Evolutionary conservation across 768 basidiomycete genomes (phyloP).

Genomic region (Termitomyces sp.): DNA sequence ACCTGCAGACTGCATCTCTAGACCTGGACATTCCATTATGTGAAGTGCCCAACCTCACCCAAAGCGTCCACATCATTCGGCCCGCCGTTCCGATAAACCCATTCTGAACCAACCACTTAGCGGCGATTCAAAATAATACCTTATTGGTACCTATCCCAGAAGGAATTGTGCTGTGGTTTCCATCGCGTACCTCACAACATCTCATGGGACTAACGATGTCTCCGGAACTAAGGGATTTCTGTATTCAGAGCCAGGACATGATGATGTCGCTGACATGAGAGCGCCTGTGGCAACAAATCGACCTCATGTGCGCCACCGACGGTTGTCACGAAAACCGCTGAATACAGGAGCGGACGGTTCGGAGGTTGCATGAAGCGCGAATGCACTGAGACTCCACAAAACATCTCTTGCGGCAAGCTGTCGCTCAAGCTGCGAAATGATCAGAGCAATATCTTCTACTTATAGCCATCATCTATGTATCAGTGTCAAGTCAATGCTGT

Average conservation of each 20-base stretch:
- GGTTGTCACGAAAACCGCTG: constrained; percentile 52
- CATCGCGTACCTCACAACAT: neutral
- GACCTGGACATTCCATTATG: too few relatives aligned
- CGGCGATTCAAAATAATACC: neutral
- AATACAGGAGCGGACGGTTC: constrained; percentile 50
- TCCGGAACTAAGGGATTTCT: neutral
- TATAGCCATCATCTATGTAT: constrained; percentile 24
- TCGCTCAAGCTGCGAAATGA: constrained; percentile 44
- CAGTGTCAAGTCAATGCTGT: neutral
- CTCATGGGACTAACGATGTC: neutral
- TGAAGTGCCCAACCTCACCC: neutral
- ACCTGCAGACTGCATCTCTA: neutral
- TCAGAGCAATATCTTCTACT: constrained; percentile 58
- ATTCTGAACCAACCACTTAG: neutral
- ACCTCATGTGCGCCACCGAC: constrained; percentile 38
- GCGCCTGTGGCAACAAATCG: constrained; percentile 11
- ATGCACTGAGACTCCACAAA: neutral
- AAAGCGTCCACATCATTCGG: neutral
- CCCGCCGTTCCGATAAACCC: neutral
- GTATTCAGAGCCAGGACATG: neutral
- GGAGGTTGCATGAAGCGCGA: constrained; percentile 12
- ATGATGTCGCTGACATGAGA: neutral
- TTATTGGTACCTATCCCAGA: neutral
- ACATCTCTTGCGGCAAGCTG: constrained; percentile 19
- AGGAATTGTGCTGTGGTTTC: neutral